Evolutionary conservation across 2,329 filamentous ascomycete genomes (phyloP), one percentile per base, ranked within the genome.

Genomic region (Monosporascus ibericus): DNA sequence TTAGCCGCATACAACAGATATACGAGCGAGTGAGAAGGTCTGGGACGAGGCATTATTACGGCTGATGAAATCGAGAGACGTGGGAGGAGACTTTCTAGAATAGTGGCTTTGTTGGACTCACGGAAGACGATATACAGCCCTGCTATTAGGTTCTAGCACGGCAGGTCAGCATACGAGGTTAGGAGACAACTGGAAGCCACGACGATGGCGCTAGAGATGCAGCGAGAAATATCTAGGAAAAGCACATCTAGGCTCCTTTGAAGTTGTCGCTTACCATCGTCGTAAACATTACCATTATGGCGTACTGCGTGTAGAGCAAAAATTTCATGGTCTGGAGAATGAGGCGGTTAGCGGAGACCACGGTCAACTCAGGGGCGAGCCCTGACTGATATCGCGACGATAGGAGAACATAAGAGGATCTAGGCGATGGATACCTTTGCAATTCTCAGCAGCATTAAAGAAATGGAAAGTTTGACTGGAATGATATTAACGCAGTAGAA

Each of bases 41-140:
- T 30, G 27, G 6, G 27, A 1, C 8, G 27, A 3, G 27, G 2
- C 3, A 30, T 30, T 5, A 30, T 30, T 30, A 11, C 9, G 27
- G 27, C 6, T 30, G 27, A 30, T 30, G 27, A 30, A 30, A 30
- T 39, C 17, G n/a, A 22, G 39, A 42, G 11, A 3, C 5, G 15
- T 11, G 9, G 27, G 9, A 11, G 4, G 20, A 9, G 39, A 2
- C 39, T 11, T 18, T 7, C 40, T 20, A 36, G 5, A 6, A 44
- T 22, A 14, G 8, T 24, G 30, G 11, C 9, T 30, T 27, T 11
- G 20, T 14, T 22, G 3, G 27, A 39, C 51, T 49, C 30, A 52
- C 51, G 58, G 47, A 60, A 58, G 38, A 60, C 58, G 47, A 60
- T 60, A 40, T 58, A 60, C 6, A 58, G 36, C 7, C 54, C 55